These are phyloP conservation scores for Areca catechu DNA, from an alignment of 176 grass and related monocot species.

Conservation along the genomic window DNA sequence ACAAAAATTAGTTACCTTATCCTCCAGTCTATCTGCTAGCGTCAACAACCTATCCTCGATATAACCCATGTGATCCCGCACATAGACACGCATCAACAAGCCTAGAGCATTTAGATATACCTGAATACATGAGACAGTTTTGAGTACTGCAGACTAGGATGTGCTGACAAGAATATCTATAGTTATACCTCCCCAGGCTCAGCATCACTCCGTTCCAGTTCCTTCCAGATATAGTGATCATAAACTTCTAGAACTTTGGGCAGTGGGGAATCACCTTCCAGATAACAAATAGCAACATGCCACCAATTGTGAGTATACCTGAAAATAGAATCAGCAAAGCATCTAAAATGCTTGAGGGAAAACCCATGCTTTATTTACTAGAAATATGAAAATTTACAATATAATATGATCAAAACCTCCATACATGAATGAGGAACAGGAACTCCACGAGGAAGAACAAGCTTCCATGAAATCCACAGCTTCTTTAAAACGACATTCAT, in stretches of 20 bases:
- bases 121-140: conserved; percentile 44
- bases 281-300: conserved; percentile 71
- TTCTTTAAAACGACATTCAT: conserved; percentile 64
- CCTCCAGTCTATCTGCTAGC: conserved; percentile 34
- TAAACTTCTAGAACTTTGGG: conserved; percentile 54
- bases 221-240: conserved; percentile 56
- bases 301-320: conserved; percentile 79
- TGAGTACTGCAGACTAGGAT: conserved; percentile 19
- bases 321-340: neutral
- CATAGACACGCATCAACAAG: conserved; percentile 51
- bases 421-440: conserved; percentile 62
- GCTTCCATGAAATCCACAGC: conserved; percentile 61
- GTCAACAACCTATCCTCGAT: conserved; percentile 34
- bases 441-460: conserved; percentile 49
- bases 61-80: conserved; percentile 25
- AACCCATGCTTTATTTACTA: neutral
- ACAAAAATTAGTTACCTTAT: conserved; percentile 24
- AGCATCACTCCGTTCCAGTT: conserved; percentile 45
- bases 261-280: conserved; percentile 57
- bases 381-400: conserved; percentile 1
- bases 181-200: conserved; percentile 50
- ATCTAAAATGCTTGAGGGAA: neutral
- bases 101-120: conserved; percentile 72
- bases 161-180: conserved; percentile 1
- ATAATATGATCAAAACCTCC: neutral